Evolutionary conservation across 139 green algal genomes (phyloP).

Genomic region (Chlorella sp.): DNA sequence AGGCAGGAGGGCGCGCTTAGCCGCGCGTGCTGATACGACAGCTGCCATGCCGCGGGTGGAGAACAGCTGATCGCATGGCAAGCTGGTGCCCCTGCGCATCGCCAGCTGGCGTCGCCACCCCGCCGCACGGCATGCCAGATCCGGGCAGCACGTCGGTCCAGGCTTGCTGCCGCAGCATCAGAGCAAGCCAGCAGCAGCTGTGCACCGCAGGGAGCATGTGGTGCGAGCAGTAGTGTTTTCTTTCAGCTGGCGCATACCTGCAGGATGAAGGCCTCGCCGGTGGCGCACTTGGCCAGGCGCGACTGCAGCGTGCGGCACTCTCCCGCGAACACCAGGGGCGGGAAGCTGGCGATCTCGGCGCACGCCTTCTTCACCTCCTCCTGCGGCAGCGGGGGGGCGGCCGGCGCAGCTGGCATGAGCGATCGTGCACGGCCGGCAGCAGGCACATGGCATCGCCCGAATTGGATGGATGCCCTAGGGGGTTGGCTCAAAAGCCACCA

Average conservation of each 20-base stretch:
- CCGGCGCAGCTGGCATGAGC: too few species aligned
- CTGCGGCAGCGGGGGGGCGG: constrained; percentile 77
- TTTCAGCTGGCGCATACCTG: background rate
- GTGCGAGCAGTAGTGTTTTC: too few species aligned
- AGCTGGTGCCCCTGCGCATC: too few species aligned
- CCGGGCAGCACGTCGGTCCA: too few species aligned
- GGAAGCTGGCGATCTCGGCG: constrained; percentile 78
- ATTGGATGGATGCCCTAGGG: too few species aligned
- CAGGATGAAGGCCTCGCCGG: constrained; percentile 88
- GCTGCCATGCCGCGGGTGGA: background rate
- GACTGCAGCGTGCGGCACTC: constrained; percentile 94
- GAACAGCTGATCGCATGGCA: background rate
- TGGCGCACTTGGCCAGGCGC: constrained; percentile 83
- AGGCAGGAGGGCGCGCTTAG: background rate
- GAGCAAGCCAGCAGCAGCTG: background rate
- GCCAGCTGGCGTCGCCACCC: too few species aligned
- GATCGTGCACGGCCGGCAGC: too few species aligned
- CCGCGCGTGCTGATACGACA: background rate
- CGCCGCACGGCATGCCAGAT: too few species aligned
- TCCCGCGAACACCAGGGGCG: constrained; percentile 98
- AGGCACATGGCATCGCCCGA: too few species aligned
- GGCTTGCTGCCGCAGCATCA: too few species aligned
- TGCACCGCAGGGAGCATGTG: too few species aligned
- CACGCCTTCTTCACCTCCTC: constrained; percentile 65
- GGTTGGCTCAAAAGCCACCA: too few species aligned